These are phyloP conservation scores for Tetratostichococcus sp. DNA, from an alignment of 139 green algal genomes.

Conservation along the genomic window DNA sequence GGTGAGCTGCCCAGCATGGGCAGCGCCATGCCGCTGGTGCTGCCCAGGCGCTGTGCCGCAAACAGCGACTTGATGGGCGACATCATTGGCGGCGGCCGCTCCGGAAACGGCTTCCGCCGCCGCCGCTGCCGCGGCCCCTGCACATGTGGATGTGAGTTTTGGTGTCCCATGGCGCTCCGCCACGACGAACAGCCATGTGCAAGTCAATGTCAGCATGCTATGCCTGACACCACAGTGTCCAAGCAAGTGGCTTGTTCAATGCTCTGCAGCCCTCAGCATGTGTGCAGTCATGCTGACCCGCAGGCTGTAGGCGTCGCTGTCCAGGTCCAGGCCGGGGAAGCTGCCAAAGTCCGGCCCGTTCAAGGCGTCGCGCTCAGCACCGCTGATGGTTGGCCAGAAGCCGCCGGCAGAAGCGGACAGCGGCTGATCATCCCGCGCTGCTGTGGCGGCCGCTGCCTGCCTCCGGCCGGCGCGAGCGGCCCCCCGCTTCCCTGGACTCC, in stretches of 20 bases:
- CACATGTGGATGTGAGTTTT: background rate
- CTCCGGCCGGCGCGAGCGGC: no score
- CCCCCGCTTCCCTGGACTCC: background rate
- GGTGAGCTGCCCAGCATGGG: background rate
- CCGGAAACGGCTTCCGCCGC: constrained; percentile 44
- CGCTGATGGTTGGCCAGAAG: background rate
- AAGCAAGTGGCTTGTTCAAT: no score
- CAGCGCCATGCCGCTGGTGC: background rate
- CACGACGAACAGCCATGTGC: no score
- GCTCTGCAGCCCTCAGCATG: no score
- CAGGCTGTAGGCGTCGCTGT: background rate
- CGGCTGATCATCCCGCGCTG: background rate
- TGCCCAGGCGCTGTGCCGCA: constrained; percentile 3
- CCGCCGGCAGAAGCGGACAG: background rate
- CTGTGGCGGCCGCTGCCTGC: background rate
- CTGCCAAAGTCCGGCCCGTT: constrained; percentile 6
- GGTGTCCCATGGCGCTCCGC: no score
- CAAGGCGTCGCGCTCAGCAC: background rate
- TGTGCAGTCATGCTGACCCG: no score
- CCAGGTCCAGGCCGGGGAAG: background rate
- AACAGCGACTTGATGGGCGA: constrained; percentile 42
- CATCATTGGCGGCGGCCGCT: constrained; percentile 30
- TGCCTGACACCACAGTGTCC: constrained; percentile 9
- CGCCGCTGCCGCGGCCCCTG: constrained; percentile 19
- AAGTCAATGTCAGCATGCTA: background rate